phyloP scores from a whole-genome alignment of 495 filamentous ascomycete genomes.

The Penicillium turbatum region DNA sequence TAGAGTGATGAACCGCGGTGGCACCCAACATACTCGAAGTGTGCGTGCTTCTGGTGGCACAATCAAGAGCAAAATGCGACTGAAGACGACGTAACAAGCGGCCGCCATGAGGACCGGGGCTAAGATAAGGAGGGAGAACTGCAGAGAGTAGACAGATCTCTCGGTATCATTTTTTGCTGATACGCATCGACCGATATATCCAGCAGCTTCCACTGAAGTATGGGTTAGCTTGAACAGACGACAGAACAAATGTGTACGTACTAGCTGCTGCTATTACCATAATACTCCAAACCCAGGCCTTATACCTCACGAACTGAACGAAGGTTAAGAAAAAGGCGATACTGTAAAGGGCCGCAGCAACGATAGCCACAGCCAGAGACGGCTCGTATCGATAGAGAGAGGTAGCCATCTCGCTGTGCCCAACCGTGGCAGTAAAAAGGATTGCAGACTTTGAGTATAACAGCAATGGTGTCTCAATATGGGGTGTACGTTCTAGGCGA shows the following conservation, averaged over 20 bases:
- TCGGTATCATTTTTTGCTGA: conserved; percentile 31
- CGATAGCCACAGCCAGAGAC: conserved; percentile 41
- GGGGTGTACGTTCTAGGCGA: too few relatives aligned
- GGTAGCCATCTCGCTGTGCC: background rate
- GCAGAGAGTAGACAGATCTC: conserved; percentile 29
- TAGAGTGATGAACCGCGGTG: conserved; percentile 36
- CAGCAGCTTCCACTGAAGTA: conserved; percentile 42
- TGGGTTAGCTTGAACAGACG: conserved; percentile 2
- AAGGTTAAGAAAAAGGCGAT: conserved; percentile 33
- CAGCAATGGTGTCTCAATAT: too few relatives aligned
- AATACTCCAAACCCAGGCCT: conserved; percentile 42
- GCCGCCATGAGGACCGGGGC: conserved; percentile 48
- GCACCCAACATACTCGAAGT: conserved; percentile 41
- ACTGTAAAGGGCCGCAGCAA: conserved; percentile 49
- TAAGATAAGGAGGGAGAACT: conserved; percentile 37
- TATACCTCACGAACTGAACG: conserved; percentile 39
- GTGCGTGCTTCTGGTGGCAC: conserved; percentile 39
- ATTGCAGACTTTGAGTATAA: background rate
- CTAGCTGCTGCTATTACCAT: conserved; percentile 43
- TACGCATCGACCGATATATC: conserved; percentile 38
- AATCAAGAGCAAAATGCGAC: conserved; percentile 44
- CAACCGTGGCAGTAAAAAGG: background rate
- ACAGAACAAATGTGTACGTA: conserved; percentile 17
- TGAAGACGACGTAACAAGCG: conserved; percentile 53
- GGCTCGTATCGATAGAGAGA: conserved; percentile 47